Conservation (phyloP, 805 yeast species). For the Kodamaea leandrae region DNA sequence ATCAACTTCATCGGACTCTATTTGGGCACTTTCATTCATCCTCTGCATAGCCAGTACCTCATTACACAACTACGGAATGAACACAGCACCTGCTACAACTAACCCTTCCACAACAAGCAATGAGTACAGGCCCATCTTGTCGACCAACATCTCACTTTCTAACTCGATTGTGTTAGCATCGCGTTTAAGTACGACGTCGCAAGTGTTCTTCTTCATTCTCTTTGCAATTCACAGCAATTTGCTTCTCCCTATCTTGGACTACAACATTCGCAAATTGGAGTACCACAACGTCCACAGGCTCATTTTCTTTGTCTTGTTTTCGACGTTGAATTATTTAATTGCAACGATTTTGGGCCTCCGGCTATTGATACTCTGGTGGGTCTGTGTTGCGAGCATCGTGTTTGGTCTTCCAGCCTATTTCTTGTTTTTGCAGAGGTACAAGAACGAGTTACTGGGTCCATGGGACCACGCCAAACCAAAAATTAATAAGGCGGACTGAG, state of each 20-base stretch:
- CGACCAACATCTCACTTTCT: conserved; percentile 79
- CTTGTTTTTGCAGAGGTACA: conserved; percentile 68
- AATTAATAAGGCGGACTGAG: conserved; percentile 4
- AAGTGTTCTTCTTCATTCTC: conserved; percentile 81
- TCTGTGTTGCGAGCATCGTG: conserved; percentile 46
- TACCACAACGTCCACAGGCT: conserved; percentile 21
- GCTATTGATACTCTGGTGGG: conserved; percentile 48
- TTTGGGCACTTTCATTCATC: conserved; percentile 89
- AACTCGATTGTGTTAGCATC: conserved; percentile 90
- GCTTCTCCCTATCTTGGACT: conserved; percentile 67
- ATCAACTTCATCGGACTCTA: conserved; percentile 89
- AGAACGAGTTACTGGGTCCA: conserved; percentile 86
- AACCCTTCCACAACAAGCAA: conserved; percentile 4
- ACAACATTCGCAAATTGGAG: conserved; percentile 49
- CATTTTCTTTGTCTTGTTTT: conserved; percentile 23
- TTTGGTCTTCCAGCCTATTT: conserved; percentile 70
- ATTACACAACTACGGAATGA: conserved; percentile 65
- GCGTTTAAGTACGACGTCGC: conserved; percentile 67
- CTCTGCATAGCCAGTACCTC: conserved; percentile 65
- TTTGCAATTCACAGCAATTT: conserved; percentile 71
- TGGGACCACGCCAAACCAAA: conserved; percentile 88
- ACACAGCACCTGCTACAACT: conserved; percentile 23
- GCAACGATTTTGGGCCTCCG: conserved; percentile 23
- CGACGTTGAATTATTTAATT: conserved; percentile 30
- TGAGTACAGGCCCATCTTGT: conserved; percentile 51